A percentile compares a stretch with the other conserved stretches of the same genome.
These are phyloP conservation scores for Rhodotorula sp. DNA, from an alignment of 1,284 basidiomycete genomes.

Conservation along the genomic window DNA sequence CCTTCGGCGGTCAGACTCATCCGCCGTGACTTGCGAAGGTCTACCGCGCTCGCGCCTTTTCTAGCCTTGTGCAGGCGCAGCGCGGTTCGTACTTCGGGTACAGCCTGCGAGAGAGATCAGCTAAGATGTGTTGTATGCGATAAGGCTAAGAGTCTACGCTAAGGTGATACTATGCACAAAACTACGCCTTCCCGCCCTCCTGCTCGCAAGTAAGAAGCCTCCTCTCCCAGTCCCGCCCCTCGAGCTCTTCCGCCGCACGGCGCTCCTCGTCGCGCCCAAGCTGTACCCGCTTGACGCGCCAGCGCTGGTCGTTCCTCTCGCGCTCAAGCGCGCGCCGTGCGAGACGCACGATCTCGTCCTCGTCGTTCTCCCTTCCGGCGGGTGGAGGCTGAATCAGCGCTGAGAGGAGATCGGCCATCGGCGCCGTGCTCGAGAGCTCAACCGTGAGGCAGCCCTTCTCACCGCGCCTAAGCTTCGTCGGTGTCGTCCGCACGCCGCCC, in stretches of 20 bases:
- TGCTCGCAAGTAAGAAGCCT: background rate
- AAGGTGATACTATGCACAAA: too few relatives aligned
- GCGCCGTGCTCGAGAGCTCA: slow-evolving; percentile 6
- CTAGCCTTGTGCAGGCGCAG: too few relatives aligned
- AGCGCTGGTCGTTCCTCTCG: slow-evolving; percentile 8
- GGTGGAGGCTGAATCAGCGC: background rate
- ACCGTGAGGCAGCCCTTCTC: slow-evolving; percentile 7
- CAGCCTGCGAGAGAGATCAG: too few relatives aligned
- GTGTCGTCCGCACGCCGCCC: background rate
- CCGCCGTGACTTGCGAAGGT: too few relatives aligned
- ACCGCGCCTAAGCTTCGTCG: slow-evolving; percentile 4
- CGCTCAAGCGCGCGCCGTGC: slow-evolving; percentile 8
- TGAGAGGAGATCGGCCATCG: slow-evolving; percentile 8
- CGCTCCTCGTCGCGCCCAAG: slow-evolving; percentile 18
- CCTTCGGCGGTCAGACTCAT: too few relatives aligned
- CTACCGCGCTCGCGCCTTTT: too few relatives aligned
- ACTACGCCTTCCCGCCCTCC: background rate
- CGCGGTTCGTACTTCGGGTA: too few relatives aligned
- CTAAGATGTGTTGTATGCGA: too few relatives aligned
- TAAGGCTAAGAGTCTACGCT: too few relatives aligned
- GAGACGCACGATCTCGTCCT: slow-evolving; percentile 10
- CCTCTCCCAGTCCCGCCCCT: slow-evolving; percentile 24
- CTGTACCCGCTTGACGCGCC: slow-evolving; percentile 5
- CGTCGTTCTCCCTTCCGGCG: background rate
- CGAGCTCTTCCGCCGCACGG: slow-evolving; percentile 15